A percentile compares a stretch with the other conserved stretches of the same genome.
These are phyloP conservation scores for Phytophthora hybrid DNA, from an alignment of 352 stramenopile genomes.

Conservation along the genomic window DNA sequence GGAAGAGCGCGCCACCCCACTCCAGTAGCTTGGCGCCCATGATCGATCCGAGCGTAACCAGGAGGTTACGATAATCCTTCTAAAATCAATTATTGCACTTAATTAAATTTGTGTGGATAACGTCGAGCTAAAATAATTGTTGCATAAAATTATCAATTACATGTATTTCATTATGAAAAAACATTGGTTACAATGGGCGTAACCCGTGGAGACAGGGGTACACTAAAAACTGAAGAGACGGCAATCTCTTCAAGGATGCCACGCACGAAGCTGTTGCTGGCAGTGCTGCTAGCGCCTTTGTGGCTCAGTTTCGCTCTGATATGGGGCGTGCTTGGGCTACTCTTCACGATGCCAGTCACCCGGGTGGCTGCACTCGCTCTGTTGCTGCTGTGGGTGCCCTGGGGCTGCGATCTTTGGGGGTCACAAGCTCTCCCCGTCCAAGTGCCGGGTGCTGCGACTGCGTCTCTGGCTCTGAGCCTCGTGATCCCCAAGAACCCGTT, in stretches of 20 bases:
- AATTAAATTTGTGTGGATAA: too few species aligned
- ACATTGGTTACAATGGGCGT: neutral
- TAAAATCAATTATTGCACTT: too few species aligned
- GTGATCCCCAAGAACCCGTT: conserved; percentile 23
- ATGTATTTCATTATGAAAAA: too few species aligned
- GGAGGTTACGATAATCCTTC: too few species aligned
- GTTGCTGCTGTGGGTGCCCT: conserved; percentile 32
- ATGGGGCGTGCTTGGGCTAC: conserved; percentile 26
- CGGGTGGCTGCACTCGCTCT: conserved; percentile 10
- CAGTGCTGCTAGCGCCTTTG: conserved; percentile 23
- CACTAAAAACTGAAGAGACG: conserved; percentile 14
- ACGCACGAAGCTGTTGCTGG: conserved; percentile 18
- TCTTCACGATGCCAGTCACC: conserved; percentile 26
- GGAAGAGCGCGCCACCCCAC: conserved; percentile 41
- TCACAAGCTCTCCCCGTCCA: conserved; percentile 11
- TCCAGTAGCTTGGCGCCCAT: conserved; percentile 35
- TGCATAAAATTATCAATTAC: too few species aligned
- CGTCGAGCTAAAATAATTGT: too few species aligned
- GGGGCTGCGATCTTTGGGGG: conserved; percentile 26
- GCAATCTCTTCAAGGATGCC: conserved; percentile 7
- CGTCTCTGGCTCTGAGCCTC: conserved; percentile 15
- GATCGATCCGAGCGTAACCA: neutral
- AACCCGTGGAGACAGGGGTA: neutral
- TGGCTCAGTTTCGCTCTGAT: conserved; percentile 20
- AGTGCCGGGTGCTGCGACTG: conserved; percentile 21